Evolutionary conservation across 2,329 filamentous ascomycete genomes (phyloP), one percentile per base, ranked within the genome.

Genomic region (Microsporum canis): DNA sequence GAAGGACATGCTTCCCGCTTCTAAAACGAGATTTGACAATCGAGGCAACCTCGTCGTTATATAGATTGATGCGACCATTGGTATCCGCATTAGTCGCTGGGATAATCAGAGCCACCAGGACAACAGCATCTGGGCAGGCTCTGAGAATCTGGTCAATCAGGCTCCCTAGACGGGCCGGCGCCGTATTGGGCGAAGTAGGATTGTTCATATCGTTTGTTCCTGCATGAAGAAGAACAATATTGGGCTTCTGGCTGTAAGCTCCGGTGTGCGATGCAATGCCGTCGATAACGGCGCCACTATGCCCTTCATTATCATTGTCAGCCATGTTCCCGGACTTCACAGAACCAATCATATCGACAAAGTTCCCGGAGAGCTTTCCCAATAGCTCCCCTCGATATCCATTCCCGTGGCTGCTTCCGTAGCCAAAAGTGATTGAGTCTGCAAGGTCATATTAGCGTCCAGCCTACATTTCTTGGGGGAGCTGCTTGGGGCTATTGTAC

Each of bases 301-400:
- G 17, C 43, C 34, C 4, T 58, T 47, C 2, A 63, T 45, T 59
- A 1, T 58, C 64, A 17, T 74, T 70, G 39, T 72, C 56, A 2
- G 58, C 63, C 38, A 75, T 75, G 1, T 66, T 67, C 5, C 63
- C 67, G 7, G 49, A 57, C 17, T 36, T 41, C 53, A 38, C 27
- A 3, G 49, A 57, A 14, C 59, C 49, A n/a, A 58, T 33, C 17
- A 57, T 58, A 33, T 61, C 49, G 14, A 58, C 5, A 6, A 12
- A 14, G 36, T 39, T 14, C 14, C 64, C 64, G 12, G 65, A 41
- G 14, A 75, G 68, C 14, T 64, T 49, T 23, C 63, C 58, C 29
- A 65, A 60, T 1, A 75, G 66, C 31, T 65, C 53, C 2, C 63
- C 60, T 38, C 72, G 71, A 57, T 74, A 75, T 7, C 71, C 71